Evolutionary conservation across 2,329 filamentous ascomycete genomes (phyloP).

Genomic region (Lachnellula hyalina): DNA sequence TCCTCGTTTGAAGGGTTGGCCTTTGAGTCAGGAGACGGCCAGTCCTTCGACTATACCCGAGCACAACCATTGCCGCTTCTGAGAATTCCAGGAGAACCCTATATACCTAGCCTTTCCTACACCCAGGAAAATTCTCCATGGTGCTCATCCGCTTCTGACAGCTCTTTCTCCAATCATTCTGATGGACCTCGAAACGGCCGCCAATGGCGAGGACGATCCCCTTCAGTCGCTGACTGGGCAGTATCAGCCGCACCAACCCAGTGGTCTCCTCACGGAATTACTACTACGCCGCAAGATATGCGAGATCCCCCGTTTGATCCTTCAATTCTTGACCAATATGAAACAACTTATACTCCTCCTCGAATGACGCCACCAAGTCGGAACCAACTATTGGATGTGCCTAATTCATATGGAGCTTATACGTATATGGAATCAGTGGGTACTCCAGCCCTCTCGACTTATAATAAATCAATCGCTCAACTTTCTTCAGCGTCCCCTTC

Average conservation of each 20-base stretch:
- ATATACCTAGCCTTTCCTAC: conserved; percentile 24
- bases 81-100: conserved; percentile 27
- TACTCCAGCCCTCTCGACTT: conserved; percentile 30
- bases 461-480: conserved; percentile 29
- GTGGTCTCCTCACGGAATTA: conserved; percentile 22
- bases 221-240: conserved; percentile 26
- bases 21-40: conserved; percentile 4
- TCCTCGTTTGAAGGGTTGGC: conserved; percentile 17
- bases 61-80: conserved; percentile 23
- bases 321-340: conserved; percentile 21
- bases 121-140: conserved; percentile 28
- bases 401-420: conserved; percentile 21
- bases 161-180: conserved; percentile 29
- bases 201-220: conserved; percentile 23
- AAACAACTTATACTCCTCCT: conserved; percentile 22
- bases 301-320: conserved; percentile 22
- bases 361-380: conserved; percentile 23
- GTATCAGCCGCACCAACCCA: conserved; percentile 11
- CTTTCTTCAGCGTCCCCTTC: conserved; percentile 26
- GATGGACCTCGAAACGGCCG: conserved; percentile 22
- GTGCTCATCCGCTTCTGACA: conserved; percentile 30
- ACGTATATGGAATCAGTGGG: conserved; percentile 31
- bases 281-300: conserved; percentile 21
- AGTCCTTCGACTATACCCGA: conserved; percentile 17
- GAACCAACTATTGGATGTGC: conserved; percentile 25